These are phyloP conservation scores for Leccinellum rugosiceps DNA, from an alignment of 768 basidiomycete genomes.

Conservation along the genomic window DNA sequence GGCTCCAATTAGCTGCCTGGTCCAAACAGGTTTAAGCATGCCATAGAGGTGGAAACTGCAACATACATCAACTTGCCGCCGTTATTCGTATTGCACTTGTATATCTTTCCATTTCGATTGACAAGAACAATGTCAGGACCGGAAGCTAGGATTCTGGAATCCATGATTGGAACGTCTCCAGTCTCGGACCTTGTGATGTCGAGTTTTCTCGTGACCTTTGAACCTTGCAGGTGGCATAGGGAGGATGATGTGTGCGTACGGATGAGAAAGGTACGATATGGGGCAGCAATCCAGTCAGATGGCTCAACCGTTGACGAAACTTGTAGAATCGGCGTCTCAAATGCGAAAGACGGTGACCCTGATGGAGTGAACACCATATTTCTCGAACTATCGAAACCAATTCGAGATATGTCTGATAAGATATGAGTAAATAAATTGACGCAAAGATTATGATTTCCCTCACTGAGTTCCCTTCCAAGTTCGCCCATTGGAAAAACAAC, in stretches of 20 bases:
- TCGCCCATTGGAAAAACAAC: slow-evolving; percentile 67
- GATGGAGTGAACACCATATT: slow-evolving; percentile 31
- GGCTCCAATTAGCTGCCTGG: slow-evolving; percentile 21
- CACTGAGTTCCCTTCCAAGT: slow-evolving; percentile 57
- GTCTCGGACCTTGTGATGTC: slow-evolving; percentile 40
- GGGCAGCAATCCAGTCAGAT: slow-evolving; percentile 10
- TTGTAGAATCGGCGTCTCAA: slow-evolving; percentile 70
- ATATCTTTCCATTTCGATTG: slow-evolving; percentile 53
- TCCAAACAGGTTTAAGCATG: background rate
- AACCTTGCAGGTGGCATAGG: slow-evolving; percentile 32
- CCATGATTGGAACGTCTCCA: slow-evolving; percentile 41
- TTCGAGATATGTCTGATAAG: slow-evolving; percentile 47
- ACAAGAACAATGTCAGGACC: slow-evolving; percentile 40
- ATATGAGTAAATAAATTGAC: slow-evolving; percentile 2
- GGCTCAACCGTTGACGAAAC: slow-evolving; percentile 38
- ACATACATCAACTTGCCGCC: slow-evolving; percentile 43
- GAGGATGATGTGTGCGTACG: slow-evolving; percentile 48
- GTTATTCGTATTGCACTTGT: slow-evolving; percentile 38
- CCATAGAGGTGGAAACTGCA: background rate
- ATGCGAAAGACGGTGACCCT: slow-evolving; percentile 42
- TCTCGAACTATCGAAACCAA: slow-evolving; percentile 25
- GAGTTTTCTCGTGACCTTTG: slow-evolving; percentile 32
- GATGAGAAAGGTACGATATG: slow-evolving; percentile 30
- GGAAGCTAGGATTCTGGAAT: slow-evolving; percentile 41
- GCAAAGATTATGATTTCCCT: slow-evolving; percentile 17